Conservation (phyloP, 2,329 filamentous ascomycete genomes). For the Cladophialophora carrionii region DNA sequence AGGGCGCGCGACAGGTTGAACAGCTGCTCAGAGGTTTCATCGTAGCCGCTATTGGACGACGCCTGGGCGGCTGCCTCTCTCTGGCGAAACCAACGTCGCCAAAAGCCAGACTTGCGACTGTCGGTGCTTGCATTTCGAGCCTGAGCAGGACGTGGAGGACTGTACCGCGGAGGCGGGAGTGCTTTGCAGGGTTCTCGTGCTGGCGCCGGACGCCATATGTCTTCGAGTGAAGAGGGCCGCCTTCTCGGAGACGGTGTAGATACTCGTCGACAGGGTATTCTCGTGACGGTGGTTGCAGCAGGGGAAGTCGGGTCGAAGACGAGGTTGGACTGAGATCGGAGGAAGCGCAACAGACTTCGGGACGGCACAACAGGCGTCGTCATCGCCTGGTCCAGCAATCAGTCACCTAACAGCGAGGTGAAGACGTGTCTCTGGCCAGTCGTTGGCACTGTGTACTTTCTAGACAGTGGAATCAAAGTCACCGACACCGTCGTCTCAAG, state of each 20-base stretch:
- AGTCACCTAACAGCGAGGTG: neutral
- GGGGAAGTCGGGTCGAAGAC: conserved; percentile 36
- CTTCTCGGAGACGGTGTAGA: conserved; percentile 24
- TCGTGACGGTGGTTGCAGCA: neutral
- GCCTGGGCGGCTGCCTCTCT: conserved; percentile 21
- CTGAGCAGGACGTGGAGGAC: conserved; percentile 27
- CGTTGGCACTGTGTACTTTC: neutral
- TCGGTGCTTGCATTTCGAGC: conserved; percentile 32
- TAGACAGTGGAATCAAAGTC: neutral
- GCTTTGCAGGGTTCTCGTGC: conserved; percentile 34
- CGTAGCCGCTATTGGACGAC: conserved; percentile 30
- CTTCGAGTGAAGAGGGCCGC: conserved; percentile 23
- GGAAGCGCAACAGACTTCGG: conserved; percentile 67
- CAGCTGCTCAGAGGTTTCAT: conserved; percentile 60
- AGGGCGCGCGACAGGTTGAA: conserved; percentile 70
- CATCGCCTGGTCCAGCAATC: conserved; percentile 27
- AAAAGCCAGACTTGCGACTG: conserved; percentile 32
- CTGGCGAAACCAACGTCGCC: conserved; percentile 31
- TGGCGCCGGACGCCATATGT: conserved; percentile 32
- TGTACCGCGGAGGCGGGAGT: conserved; percentile 31
- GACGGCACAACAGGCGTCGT: conserved; percentile 51
- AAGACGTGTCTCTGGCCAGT: neutral
- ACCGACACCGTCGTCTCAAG: neutral
- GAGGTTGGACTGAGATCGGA: conserved; percentile 70
- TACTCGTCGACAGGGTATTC: conserved; percentile 31